Base-by-base conservation (phyloP, 352 stramenopile genomes). In the Globisporangium emineosum region DNA sequence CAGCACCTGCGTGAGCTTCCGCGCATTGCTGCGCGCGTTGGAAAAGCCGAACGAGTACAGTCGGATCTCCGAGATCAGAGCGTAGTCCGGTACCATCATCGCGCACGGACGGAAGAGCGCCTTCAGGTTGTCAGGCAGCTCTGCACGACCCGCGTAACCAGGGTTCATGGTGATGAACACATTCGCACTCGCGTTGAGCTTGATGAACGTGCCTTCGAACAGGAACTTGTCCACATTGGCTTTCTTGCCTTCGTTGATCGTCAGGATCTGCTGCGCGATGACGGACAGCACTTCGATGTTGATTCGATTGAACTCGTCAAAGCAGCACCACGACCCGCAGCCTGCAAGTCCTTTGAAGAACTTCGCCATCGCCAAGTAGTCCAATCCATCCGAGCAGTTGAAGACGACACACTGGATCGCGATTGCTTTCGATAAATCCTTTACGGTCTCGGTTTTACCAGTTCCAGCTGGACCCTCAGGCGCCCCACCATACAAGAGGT, bases 41-140 rank as follows among this genome's bases (percentile, higher is more conserved):
- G 90, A 79, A 68, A 98, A 98, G 1, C 94, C 94, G 45, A 98
- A 97, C 29, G 89, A 96, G 66, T 97, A 97, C 49, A 98, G 69
- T 15, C 92, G 89, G 65, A 98, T 98, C 68, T 98, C 89, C 2
- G 89, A 92, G 65, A 98, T 98, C 45, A 98, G 78, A 0, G 93
- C 92, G 62, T 98, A 98, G 72, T 98, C 91, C 17, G 94, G 94
- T 45, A 98, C 93, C 94, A 98, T 98, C 94, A 98, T 98, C 5
- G 94, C 93, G 56, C 94, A 97, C 10, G 90, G 90, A 17, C 94
- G 84, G 68, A 98, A 98, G 5, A 98, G 71, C 17, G 94, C 93
- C 70, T 98, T 98, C 8, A 98, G 76, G 67, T 98, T 98, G 62
- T 98, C 94, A 0, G 94, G 93, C 5, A 98, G 75, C 76, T 98